Conservation (phyloP, 495 filamentous ascomycete species). For the Penicillium flavigenum region DNA sequence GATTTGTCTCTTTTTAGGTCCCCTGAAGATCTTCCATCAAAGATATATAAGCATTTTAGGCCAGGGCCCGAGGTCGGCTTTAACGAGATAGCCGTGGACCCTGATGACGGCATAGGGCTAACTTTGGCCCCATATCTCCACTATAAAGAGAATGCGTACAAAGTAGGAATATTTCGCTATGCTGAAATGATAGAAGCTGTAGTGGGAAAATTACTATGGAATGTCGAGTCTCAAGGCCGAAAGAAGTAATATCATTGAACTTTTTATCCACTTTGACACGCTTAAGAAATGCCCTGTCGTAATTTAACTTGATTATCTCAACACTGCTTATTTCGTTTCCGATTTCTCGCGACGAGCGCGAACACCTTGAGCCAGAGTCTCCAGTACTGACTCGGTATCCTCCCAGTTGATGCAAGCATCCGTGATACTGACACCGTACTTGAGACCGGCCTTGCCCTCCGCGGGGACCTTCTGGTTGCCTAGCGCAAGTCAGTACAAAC, state of each 20-base stretch:
- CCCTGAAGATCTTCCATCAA: background rate
- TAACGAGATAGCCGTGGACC: background rate
- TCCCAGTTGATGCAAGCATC: slow-evolving; percentile 97
- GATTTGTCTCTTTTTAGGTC: background rate
- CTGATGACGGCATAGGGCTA: slow-evolving; percentile 1
- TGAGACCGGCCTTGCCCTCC: slow-evolving; percentile 84
- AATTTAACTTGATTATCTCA: slow-evolving; percentile 6
- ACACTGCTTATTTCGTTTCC: slow-evolving; percentile 24
- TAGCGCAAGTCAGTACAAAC: slow-evolving; percentile 32
- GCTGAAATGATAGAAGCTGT: background rate
- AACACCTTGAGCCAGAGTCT: slow-evolving; percentile 78
- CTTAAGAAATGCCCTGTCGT: slow-evolving; percentile 18
- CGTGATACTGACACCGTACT: slow-evolving; percentile 96
- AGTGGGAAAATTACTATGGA: background rate
- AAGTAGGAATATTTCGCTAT: background rate
- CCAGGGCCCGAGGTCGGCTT: background rate
- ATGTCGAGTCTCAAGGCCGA: background rate
- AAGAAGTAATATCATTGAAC: slow-evolving; percentile 10
- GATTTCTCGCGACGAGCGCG: slow-evolving; percentile 46
- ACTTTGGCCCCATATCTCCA: background rate
- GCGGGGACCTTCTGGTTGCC: slow-evolving; percentile 88
- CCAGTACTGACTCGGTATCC: slow-evolving; percentile 81
- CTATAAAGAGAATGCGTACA: background rate
- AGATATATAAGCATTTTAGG: background rate
- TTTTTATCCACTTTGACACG: slow-evolving; percentile 20